These are phyloP conservation scores for Benincasa hispida DNA, from an alignment of 306 rosid species.

Conservation along the genomic window DNA sequence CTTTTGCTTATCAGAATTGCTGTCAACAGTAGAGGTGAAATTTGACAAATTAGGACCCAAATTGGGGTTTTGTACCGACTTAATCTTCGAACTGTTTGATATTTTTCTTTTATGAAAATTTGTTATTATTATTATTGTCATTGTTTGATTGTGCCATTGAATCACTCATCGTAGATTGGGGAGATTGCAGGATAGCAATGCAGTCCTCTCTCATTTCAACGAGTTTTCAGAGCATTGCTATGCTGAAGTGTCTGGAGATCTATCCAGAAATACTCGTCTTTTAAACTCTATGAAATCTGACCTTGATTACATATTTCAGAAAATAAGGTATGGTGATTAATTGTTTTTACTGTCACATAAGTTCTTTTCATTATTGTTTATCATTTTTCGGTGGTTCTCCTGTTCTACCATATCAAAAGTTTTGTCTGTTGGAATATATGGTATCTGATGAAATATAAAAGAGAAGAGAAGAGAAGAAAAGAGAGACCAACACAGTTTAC, in stretches of 20 bases:
- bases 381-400: not conserved
- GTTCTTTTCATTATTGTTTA: not conserved
- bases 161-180: constrained; percentile 46
- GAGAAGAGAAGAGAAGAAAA: too few relatives aligned
- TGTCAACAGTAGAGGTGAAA: not conserved
- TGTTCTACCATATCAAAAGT: not conserved
- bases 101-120: not conserved
- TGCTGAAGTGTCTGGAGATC: constrained; percentile 61
- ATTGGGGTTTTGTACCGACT: not conserved
- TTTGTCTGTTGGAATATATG: not conserved
- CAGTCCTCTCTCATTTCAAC: constrained; percentile 74
- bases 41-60: not conserved
- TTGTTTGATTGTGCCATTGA: not conserved
- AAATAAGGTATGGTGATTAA: constrained; percentile 45
- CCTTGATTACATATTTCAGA: constrained; percentile 79
- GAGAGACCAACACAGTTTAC: too few relatives aligned
- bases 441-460: too few relatives aligned
- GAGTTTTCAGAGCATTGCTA: constrained; percentile 73
- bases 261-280: constrained; percentile 43
- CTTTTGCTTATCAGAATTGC: not conserved
- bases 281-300: constrained; percentile 74
- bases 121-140: not conserved
- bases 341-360: not conserved
- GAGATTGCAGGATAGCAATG: constrained; percentile 92
- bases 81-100: not conserved